phyloP scores from a whole-genome alignment of 2,329 filamentous ascomycete genomes.

The Penicillium sp. region DNA sequence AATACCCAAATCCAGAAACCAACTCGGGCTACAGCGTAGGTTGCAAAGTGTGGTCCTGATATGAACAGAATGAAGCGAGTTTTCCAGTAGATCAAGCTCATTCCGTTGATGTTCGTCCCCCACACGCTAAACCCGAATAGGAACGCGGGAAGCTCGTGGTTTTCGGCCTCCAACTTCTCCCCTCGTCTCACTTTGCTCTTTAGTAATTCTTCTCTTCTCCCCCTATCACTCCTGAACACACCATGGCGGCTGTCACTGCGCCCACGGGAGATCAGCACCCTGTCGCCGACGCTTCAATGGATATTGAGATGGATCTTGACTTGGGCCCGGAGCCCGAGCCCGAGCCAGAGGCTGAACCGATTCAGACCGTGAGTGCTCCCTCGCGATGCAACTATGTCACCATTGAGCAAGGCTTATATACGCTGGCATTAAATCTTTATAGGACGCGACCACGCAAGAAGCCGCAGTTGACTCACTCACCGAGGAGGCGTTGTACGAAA shows the following conservation, averaged over 20 bases:
- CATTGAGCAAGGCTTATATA: background rate
- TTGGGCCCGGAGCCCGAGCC: constrained; percentile 52
- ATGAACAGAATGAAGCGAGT: too few species aligned
- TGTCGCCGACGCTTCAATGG: constrained; percentile 51
- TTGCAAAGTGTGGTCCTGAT: too few species aligned
- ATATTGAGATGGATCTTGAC: constrained; percentile 72
- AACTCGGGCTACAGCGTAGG: too few species aligned
- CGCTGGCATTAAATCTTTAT: constrained; percentile 4
- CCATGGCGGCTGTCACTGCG: constrained; percentile 5
- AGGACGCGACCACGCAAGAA: constrained; percentile 29
- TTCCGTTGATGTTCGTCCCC: background rate
- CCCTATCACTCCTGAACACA: background rate
- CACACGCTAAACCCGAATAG: constrained; percentile 18
- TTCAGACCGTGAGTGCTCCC: constrained; percentile 31
- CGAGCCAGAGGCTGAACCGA: constrained; percentile 40
- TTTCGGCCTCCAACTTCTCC: constrained; percentile 9
- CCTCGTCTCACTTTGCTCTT: background rate
- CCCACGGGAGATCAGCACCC: constrained; percentile 7
- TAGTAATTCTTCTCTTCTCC: background rate
- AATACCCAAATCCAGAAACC: too few species aligned
- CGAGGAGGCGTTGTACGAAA: constrained; percentile 49
- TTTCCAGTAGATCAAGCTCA: constrained; percentile 14
- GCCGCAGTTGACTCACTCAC: constrained; percentile 26
- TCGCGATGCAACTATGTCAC: background rate
- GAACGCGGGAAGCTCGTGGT: constrained; percentile 16